Percentiles rank a stretch among this genome's conserved stretches.
Conservation (phyloP, 2,329 filamentous ascomycete genomes). For the Colletotrichum eleusines region DNA sequence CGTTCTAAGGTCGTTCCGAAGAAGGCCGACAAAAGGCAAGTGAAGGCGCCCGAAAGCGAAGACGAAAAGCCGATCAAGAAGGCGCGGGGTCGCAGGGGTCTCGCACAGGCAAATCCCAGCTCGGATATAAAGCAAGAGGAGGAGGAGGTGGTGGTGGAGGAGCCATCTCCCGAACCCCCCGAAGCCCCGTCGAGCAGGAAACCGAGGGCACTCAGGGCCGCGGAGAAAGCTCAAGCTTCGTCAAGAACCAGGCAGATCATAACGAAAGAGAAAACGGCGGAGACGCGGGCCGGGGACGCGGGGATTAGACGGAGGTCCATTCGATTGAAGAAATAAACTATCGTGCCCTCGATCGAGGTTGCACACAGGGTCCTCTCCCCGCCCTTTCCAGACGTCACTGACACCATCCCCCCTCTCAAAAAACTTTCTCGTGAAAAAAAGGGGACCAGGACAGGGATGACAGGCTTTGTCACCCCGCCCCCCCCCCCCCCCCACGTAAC, state of each 20-base stretch:
- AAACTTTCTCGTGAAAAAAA: neutral
- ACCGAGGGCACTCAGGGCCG: slow-evolving; percentile 46
- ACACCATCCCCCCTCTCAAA: neutral
- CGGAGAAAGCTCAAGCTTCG: slow-evolving; percentile 44
- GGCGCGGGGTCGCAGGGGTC: slow-evolving; percentile 46
- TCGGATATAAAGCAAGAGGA: slow-evolving; percentile 37
- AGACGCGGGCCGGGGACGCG: slow-evolving; percentile 38
- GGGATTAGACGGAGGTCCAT: slow-evolving; percentile 47
- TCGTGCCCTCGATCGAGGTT: slow-evolving; percentile 22
- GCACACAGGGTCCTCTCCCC: neutral
- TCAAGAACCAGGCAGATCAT: slow-evolving; percentile 20
- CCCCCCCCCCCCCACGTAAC: neutral
- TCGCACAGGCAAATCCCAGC: slow-evolving; percentile 19
- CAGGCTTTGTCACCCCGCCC: neutral
- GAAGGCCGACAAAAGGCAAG: slow-evolving; percentile 44
- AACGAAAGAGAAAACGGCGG: slow-evolving; percentile 26
- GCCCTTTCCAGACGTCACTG: neutral
- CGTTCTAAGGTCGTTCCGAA: slow-evolving; percentile 38
- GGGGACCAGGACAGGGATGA: neutral
- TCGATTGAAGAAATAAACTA: slow-evolving; percentile 44
- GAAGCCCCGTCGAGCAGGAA: slow-evolving; percentile 42
- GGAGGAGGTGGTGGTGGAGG: neutral
- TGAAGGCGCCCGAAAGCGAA: slow-evolving; percentile 45
- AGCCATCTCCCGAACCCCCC: slow-evolving; percentile 13
- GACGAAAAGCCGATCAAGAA: slow-evolving; percentile 48